Conservation (phyloP, 768 basidiomycete genomes). For the Kondoa subrosea region DNA sequence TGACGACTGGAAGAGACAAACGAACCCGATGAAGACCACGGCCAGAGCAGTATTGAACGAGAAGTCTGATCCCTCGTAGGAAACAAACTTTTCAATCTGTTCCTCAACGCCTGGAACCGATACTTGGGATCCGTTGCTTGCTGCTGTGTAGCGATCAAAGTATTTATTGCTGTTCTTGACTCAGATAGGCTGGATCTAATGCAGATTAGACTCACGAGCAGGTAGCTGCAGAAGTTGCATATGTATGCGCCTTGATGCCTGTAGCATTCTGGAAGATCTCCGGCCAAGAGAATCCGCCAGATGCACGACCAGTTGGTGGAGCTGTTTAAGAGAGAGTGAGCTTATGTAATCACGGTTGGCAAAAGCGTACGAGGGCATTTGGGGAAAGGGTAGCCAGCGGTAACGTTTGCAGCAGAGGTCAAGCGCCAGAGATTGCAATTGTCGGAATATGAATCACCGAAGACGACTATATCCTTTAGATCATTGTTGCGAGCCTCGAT, state of each 20-base stretch:
- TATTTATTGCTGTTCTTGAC: background rate
- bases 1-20: no score
- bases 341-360: background rate
- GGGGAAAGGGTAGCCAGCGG: constrained; percentile 2
- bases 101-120: background rate
- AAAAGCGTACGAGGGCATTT: background rate
- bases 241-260: background rate
- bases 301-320: background rate
- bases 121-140: background rate
- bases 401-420: background rate
- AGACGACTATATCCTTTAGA: background rate
- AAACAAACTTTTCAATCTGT: background rate
- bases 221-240: background rate
- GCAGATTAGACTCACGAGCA: background rate
- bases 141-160: background rate
- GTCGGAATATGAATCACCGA: constrained; percentile 6
- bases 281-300: background rate
- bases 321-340: background rate
- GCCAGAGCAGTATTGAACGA: background rate
- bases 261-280: constrained; percentile 1
- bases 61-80: background rate
- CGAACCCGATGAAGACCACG: constrained; percentile 2
- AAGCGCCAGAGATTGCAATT: constrained; percentile 4
- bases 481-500: background rate
- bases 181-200: background rate